Evolutionary conservation across 2,329 filamentous ascomycete genomes (phyloP).

Genomic region (Penicillium sp.): DNA sequence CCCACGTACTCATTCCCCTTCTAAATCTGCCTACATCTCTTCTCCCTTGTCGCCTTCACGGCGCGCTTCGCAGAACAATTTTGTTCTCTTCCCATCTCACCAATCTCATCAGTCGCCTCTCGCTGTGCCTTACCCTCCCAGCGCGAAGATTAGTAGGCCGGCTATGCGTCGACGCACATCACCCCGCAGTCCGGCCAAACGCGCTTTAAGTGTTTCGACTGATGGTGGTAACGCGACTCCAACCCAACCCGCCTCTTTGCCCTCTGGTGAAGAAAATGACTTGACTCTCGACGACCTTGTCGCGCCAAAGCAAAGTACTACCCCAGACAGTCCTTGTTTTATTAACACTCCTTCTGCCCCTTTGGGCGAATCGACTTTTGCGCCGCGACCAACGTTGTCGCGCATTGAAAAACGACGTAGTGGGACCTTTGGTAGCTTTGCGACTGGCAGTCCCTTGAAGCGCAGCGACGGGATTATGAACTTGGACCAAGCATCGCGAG

Average conservation of each 20-base stretch:
- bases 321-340: constrained; percentile 20
- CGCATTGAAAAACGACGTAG: constrained; percentile 45
- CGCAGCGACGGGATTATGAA: constrained; percentile 85
- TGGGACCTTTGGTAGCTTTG: constrained; percentile 41
- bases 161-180: constrained; percentile 53
- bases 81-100: constrained; percentile 42
- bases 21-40: constrained; percentile 42
- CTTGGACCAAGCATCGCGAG: constrained; percentile 65
- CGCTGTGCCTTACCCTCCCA: constrained; percentile 58
- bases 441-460: constrained; percentile 73
- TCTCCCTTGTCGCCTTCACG: constrained; percentile 53
- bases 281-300: constrained; percentile 25
- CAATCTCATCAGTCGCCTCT: constrained; percentile 46
- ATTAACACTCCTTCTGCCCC: constrained; percentile 33
- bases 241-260: constrained; percentile 40
- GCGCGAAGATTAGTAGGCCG: constrained; percentile 50
- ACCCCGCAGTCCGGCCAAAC: constrained; percentile 71
- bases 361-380: constrained; percentile 20
- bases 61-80: constrained; percentile 45
- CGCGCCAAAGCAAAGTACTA: constrained; percentile 19
- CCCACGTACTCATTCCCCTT: constrained; percentile 43
- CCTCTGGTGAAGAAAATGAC: constrained; percentile 42
- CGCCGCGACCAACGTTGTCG: constrained; percentile 34
- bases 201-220: constrained; percentile 60
- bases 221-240: constrained; percentile 63